A percentile compares a stretch with the other conserved stretches of the same genome.
These are phyloP conservation scores for Geoglossum glabrum DNA, from an alignment of 495 filamentous ascomycete genomes.

Conservation along the genomic window DNA sequence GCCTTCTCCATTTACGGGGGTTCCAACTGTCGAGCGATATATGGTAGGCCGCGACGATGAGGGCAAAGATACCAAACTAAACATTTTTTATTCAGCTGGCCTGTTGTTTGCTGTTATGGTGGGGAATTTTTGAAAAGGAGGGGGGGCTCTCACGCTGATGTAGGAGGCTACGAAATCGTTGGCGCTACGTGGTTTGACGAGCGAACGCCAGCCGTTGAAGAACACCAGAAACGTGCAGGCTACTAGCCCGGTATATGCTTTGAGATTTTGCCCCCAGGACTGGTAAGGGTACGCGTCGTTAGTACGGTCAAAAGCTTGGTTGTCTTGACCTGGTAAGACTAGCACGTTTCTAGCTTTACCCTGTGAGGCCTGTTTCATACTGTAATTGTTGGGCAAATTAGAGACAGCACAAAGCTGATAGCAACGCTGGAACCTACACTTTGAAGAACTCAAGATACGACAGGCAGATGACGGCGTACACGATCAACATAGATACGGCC, in stretches of 20 bases:
- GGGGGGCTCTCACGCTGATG: conserved; percentile 21
- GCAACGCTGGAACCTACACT: conserved; percentile 19
- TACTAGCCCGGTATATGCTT: conserved; percentile 24
- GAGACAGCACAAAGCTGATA: conserved; percentile 19
- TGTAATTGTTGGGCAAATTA: neutral
- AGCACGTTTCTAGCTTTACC: neutral
- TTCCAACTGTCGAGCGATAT: too few species aligned
- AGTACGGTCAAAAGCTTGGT: neutral
- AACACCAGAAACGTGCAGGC: conserved; percentile 22
- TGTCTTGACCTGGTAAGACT: neutral
- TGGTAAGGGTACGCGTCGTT: neutral
- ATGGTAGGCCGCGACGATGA: too few species aligned
- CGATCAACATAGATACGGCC: conserved; percentile 24
- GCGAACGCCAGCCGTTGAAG: conserved; percentile 26
- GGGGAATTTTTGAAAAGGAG: too few species aligned
- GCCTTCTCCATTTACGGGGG: too few species aligned
- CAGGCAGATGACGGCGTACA: conserved; percentile 24
- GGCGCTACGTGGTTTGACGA: conserved; percentile 20
- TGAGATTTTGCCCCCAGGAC: conserved; percentile 18
- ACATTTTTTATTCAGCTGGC: too few species aligned
- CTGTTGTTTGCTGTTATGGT: too few species aligned
- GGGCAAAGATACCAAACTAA: too few species aligned
- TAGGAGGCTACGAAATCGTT: conserved; percentile 26
- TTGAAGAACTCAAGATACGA: conserved; percentile 24
- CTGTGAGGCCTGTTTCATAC: neutral